phyloP scores from a whole-genome alignment of 2,329 filamentous ascomycete genomes.

The Beauveria sp. region DNA sequence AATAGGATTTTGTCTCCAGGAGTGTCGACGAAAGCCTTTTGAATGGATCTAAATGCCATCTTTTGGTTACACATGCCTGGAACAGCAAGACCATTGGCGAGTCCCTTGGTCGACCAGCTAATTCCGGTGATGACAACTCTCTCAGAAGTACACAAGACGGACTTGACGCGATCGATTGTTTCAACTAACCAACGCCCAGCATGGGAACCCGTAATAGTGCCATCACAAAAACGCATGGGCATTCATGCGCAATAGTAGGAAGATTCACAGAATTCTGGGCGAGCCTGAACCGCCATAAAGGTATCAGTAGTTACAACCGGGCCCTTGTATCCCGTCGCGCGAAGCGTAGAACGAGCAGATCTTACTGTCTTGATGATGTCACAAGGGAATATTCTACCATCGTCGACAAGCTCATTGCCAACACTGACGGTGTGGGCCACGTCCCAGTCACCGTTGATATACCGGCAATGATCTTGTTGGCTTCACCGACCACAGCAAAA shows the following conservation, averaged over 20 bases:
- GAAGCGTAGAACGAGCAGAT: slow-evolving; percentile 50
- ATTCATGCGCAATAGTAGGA: slow-evolving; percentile 77
- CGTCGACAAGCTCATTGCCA: slow-evolving; percentile 75
- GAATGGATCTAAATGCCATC: slow-evolving; percentile 58
- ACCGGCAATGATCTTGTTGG: slow-evolving; percentile 52
- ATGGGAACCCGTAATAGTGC: slow-evolving; percentile 46
- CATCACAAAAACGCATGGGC: slow-evolving; percentile 77
- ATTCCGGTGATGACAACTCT: slow-evolving; percentile 70
- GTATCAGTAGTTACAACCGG: slow-evolving; percentile 77
- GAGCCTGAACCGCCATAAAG: slow-evolving; percentile 56
- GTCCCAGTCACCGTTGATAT: slow-evolving; percentile 60
- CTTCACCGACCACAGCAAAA: slow-evolving; percentile 44
- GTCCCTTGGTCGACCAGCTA: slow-evolving; percentile 71
- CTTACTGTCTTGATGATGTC: slow-evolving; percentile 52
- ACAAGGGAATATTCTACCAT: slow-evolving; percentile 42
- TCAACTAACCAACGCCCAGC: slow-evolving; percentile 61
- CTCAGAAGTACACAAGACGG: slow-evolving; percentile 41
- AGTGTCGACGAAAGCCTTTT: slow-evolving; percentile 45
- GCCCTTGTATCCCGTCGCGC: slow-evolving; percentile 58
- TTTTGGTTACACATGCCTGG: slow-evolving; percentile 61
- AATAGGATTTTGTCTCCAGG: slow-evolving; percentile 59
- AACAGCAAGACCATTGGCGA: slow-evolving; percentile 58
- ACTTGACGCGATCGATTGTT: slow-evolving; percentile 40
- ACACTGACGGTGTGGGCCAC: slow-evolving; percentile 64
- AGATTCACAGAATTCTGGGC: slow-evolving; percentile 62